Base-by-base conservation (phyloP, 345 rosid genomes). In the Brassica cretica region DNA sequence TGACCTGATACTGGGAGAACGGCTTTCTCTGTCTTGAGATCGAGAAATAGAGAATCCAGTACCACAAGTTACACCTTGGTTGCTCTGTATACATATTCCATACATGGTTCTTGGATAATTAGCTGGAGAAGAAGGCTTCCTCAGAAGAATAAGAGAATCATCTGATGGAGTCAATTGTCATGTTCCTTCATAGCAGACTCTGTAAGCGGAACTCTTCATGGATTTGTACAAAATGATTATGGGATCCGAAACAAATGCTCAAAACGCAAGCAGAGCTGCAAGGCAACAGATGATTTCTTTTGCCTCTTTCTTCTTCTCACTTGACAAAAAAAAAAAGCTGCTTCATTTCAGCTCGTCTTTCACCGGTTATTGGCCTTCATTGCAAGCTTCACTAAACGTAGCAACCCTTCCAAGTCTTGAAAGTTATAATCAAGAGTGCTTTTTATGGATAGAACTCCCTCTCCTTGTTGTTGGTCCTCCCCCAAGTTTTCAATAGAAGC, bases 391-490 rank as follows among this genome's bases (percentile, higher is more conserved):
- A 95, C 93, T 78, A 91, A 83, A 71, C 79, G 92, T 73, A 95
- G 81, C 37, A 95, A 82, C 65, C 91, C 94, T 66, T 91, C 94
- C 64, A 95, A 82, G 63, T 95, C 98, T 55, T 95, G 99, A 80
- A 93, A 95, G 85, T 84, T 90, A 78, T 87, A 93, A 86, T 95
- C 98, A 83, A 95, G 93, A 76, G 99, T 94, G 64, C 75, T 88
- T 86, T 85, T 95, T 39, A 95, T 84, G 51, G 91, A 87, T 69
- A 82, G 68, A 68, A 91, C 77, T 76, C 83, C 86, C 68, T 95
- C 99, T 82, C 81, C 83, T 64, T 70, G 56, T 33, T 71, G 56
- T 59, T 82, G 90, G 76, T 77, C 82, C 73, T 89, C 97, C 74
- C 73, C 90, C 56, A 79, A 73, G 77, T 81, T 84, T 25, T 64